phyloP scores from a whole-genome alignment of 495 filamentous ascomycete species.

The Acidiella bohemica region DNA sequence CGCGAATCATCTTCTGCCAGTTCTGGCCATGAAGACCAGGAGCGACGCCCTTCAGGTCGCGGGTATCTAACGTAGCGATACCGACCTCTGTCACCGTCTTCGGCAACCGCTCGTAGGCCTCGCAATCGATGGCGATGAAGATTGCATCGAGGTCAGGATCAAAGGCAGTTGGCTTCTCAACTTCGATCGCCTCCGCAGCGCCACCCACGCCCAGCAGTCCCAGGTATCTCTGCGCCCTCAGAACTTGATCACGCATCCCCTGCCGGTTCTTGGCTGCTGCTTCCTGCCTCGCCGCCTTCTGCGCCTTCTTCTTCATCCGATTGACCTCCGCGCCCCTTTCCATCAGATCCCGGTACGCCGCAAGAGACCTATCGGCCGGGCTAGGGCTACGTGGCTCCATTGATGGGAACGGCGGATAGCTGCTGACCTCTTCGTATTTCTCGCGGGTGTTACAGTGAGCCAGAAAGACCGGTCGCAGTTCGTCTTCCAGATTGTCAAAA shows the following conservation, averaged over 20 bases:
- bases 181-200: not conserved
- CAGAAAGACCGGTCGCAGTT: conserved; percentile 49
- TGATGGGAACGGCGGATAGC: conserved; percentile 18
- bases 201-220: conserved; percentile 34
- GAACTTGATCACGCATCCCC: conserved; percentile 37
- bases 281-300: conserved; percentile 31
- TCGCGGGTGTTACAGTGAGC: conserved; percentile 36
- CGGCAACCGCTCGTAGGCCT: conserved; percentile 57
- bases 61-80: conserved; percentile 66
- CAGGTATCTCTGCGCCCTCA: conserved; percentile 54
- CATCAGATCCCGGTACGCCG: conserved; percentile 38
- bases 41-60: conserved; percentile 36
- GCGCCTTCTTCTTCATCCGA: conserved; percentile 34
- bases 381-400: too few relatives aligned
- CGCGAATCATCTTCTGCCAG: conserved; percentile 52
- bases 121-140: conserved; percentile 70
- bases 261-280: conserved; percentile 34
- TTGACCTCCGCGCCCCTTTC: conserved; percentile 31
- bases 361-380: conserved; percentile 26
- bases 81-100: conserved; percentile 70
- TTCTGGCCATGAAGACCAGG: conserved; percentile 46
- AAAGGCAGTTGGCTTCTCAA: too few relatives aligned
- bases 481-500: conserved; percentile 49
- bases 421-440: conserved; percentile 25
- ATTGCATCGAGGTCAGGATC: conserved; percentile 33